phyloP scores from a whole-genome alignment of 2,329 filamentous ascomycete species.

The Didymella pomorum region DNA sequence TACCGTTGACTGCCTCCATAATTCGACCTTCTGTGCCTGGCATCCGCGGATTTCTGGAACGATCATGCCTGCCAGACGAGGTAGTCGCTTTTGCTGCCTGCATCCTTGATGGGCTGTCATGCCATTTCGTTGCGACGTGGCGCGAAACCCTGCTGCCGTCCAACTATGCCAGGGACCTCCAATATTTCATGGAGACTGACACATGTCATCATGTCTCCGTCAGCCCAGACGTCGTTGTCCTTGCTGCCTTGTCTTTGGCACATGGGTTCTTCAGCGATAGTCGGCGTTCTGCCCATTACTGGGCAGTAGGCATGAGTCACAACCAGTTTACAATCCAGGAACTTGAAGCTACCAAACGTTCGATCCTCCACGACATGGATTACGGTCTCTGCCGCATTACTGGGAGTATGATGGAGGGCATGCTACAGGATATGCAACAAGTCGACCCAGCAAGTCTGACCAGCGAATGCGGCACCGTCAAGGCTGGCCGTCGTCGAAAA shows the following conservation, averaged over 20 bases:
- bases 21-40: constrained; percentile 36
- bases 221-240: constrained; percentile 47
- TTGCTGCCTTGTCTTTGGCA: constrained; percentile 48
- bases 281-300: constrained; percentile 41
- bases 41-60: constrained; percentile 42
- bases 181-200: constrained; percentile 28
- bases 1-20: constrained; percentile 45
- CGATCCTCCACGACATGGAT: constrained; percentile 49
- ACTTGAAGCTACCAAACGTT: constrained; percentile 44
- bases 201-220: constrained; percentile 26
- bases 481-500: constrained; percentile 33
- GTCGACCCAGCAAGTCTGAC: constrained; percentile 9
- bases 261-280: constrained; percentile 47
- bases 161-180: constrained; percentile 25
- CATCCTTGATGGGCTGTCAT: constrained; percentile 48
- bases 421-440: constrained; percentile 44
- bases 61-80: constrained; percentile 45
- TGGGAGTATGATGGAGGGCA: constrained; percentile 42
- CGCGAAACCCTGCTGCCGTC: constrained; percentile 33
- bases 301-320: constrained; percentile 41
- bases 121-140: constrained; percentile 45
- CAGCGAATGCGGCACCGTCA: constrained; percentile 12
- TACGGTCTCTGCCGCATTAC: constrained; percentile 49
- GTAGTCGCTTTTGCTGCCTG: constrained; percentile 51
- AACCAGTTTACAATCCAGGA: constrained; percentile 39